Evolutionary conservation across 2,329 filamentous ascomycete genomes (phyloP), one percentile per base, ranked within the genome.

Genomic region (Thermochaetoides dissita): DNA sequence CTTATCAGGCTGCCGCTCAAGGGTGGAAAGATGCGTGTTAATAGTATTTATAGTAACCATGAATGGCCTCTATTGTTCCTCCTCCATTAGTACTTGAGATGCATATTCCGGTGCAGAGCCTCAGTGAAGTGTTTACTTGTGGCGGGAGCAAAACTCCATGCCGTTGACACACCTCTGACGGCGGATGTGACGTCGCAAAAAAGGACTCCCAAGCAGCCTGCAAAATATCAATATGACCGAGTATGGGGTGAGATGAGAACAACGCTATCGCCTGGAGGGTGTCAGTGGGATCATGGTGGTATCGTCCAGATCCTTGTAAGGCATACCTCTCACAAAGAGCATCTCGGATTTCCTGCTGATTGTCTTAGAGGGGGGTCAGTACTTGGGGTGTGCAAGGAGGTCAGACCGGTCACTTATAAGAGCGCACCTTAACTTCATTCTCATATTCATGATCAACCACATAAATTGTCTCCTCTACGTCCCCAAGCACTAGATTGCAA

Each of bases 261-360:
- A 28, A 53, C 51, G 12, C 54, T 60, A 42, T 58, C 53, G 38
- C 50, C 54, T 58, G 40, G 46, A 28, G 10, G n/a, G n/a, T 24
- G 17, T 24, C 17, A 24, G 17, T 24, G 3, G 17, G 17, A 24
- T 24, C 5, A 24, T 24, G 17, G 17, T 5, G 17, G 17, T 24
- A 24, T 24, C 17, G 5, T 24, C 17, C 17, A 24, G 5, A 24
- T 24, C 17, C 5, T 24, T 24, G 17, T 24, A 24, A 24, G 17
- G 62, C 73, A 49, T 66, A 89, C 88, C 89, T 84, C 91, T 73
- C 45, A 98, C 89, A 61, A 98, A 98, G 12, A 98, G 68, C 91
- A 98, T 98, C 61, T 96, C 91, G 36, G 87, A 93, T 63, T 95
- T 93, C 65, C 94, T 94, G 67, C 89, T 94, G 49, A 91, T 78